Percentiles rank a stretch among this genome's conserved stretches.
phyloP scores from a whole-genome alignment of 73 alveolate genomes.

The Paramecium primaurelia region DNA sequence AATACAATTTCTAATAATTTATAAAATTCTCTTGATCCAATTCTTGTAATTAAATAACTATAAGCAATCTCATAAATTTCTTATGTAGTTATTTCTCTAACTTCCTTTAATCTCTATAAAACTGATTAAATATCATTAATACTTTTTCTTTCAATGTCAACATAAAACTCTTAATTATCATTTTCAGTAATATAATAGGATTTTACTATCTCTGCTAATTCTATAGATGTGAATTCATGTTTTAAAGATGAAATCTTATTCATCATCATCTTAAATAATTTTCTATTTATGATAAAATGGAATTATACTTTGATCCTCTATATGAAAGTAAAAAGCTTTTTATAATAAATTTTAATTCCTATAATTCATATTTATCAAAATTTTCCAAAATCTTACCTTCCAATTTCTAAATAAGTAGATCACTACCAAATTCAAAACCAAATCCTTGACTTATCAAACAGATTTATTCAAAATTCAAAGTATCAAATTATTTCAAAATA shows the following conservation, averaged over 20 bases:
- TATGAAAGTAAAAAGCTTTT: conserved; percentile 11
- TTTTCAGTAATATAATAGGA: conserved; percentile 3
- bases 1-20: neutral
- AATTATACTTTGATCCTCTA: conserved; percentile 16
- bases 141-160: conserved; percentile 13
- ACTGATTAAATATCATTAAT: neutral
- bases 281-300: neutral
- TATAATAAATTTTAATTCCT: neutral
- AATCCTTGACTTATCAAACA: conserved; percentile 22
- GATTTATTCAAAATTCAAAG: neutral
- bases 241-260: neutral
- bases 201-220: neutral
- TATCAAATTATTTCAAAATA: neutral
- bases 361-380: neutral
- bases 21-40: conserved; percentile 25
- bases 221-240: neutral
- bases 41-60: neutral
- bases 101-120: conserved; percentile 18
- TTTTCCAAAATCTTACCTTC: neutral
- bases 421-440: conserved; percentile 30
- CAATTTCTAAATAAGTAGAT: neutral
- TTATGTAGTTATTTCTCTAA: neutral
- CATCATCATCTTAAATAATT: neutral
- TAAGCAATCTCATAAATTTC: conserved; percentile 6
- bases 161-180: neutral